phyloP scores from a whole-genome alignment of 2,329 filamentous ascomycete genomes.

The Trichophyton rubrum region DNA sequence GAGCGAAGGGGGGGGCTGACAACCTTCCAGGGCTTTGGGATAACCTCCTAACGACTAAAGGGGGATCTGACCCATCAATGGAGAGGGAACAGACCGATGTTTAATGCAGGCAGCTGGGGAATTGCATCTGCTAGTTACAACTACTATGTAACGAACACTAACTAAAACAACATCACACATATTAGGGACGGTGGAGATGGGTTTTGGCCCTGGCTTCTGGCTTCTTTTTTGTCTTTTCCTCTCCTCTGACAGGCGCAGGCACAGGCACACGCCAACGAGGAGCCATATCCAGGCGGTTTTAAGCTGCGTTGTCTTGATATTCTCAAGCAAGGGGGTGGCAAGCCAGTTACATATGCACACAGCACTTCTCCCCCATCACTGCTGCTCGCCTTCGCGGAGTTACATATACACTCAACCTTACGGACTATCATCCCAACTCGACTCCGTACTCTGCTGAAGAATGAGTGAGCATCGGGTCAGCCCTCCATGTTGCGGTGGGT shows the following conservation, averaged over 20 bases:
- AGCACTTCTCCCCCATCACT: neutral
- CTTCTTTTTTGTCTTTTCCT: neutral
- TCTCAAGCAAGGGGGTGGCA: neutral
- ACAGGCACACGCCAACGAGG: neutral
- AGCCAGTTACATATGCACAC: neutral
- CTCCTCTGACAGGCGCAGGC: neutral
- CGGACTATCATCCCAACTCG: neutral
- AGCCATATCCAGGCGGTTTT: neutral
- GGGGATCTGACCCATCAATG: conserved; percentile 1
- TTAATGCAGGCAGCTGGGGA: neutral
- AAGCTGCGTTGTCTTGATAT: neutral
- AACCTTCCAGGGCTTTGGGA: conserved; percentile 1
- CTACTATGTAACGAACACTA: no score
- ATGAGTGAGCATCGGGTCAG: no score
- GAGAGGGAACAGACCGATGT: neutral
- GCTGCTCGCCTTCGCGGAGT: neutral
- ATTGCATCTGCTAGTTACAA: no score
- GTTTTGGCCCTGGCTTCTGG: neutral
- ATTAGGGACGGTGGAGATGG: neutral
- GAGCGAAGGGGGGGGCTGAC: neutral
- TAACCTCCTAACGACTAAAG: neutral
- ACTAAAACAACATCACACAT: no score
- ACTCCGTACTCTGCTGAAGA: no score
- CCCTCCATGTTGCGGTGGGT: no score
- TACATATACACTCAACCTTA: neutral